Percentiles rank a stretch among this genome's conserved stretches.
Conservation (phyloP, 257 asterid genomes). For the Rauvolfia tetraphylla region DNA sequence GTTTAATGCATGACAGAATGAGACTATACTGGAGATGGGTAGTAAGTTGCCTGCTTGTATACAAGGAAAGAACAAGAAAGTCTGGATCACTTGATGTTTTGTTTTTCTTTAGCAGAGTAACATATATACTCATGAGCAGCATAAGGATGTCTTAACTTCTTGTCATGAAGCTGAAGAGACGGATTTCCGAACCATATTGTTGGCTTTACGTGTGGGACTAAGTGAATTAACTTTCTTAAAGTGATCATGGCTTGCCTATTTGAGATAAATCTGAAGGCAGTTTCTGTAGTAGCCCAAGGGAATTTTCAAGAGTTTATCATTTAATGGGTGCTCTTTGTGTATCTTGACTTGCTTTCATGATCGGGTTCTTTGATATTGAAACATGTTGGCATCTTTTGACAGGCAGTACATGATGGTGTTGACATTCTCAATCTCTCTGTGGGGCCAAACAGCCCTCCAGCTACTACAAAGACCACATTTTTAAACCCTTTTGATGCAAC, state of each 20-base stretch:
- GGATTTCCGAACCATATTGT: background rate
- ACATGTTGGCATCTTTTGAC: slow-evolving; percentile 24
- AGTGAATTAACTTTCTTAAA: background rate
- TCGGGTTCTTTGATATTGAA: slow-evolving; percentile 21
- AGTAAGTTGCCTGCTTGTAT: background rate
- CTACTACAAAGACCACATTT: slow-evolving; percentile 86
- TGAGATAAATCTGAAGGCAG: background rate
- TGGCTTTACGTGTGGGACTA: background rate
- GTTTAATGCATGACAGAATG: background rate
- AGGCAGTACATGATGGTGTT: slow-evolving; percentile 99
- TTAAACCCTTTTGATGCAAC: slow-evolving; percentile 93
- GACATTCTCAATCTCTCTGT: slow-evolving; percentile 94
- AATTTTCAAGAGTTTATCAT: background rate
- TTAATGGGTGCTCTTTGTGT: slow-evolving; percentile 7
- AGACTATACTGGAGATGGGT: background rate
- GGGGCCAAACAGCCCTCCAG: slow-evolving; percentile 98
- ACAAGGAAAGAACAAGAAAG: background rate
- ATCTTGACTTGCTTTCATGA: slow-evolving; percentile 8
- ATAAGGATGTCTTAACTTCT: background rate
- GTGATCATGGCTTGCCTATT: background rate
- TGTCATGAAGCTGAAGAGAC: background rate
- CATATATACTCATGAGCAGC: background rate
- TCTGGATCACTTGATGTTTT: background rate
- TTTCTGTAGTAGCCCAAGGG: background rate
- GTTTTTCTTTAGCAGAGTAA: background rate